Base-by-base conservation (phyloP, 208 protist species). In the Novymonas esmeraldas region DNA sequence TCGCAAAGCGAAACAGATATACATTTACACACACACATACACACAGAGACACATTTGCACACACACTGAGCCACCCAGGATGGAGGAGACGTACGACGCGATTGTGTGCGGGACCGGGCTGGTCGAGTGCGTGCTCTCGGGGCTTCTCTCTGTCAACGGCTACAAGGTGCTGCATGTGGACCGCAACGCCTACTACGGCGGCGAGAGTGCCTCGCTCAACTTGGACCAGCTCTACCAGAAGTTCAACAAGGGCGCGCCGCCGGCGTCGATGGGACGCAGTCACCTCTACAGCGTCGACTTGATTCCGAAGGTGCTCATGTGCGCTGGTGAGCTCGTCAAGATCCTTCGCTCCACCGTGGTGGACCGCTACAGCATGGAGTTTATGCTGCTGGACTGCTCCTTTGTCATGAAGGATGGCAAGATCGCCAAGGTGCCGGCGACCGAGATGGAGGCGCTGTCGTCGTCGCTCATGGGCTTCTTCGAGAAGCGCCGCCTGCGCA, bases 161-260 rank as follows among this genome's bases (percentile, higher is more conserved):
- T 98, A 99, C 75, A 99, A 99, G 78, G 98, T 99, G 9, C 89
- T 99, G 28, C 99, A 99, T 67, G 96, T 99, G 76, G 99, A 99
- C 80, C 92, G 98, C 68, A 99, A 99, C 82, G 73, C 94, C 20
- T 99, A 99, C 89, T 99, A 99, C 80, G 99, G 99, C 70, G 99
- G 98, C 41, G 99, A 99, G 64, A 98, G 84, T 75, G 99, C 99
- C 14, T 99, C 98, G 10, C 82, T 99, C 5, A 99, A 99, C 79
- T 85, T 99, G 31, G 84, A 96, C 36, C 98, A 99, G 83, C 76
- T 99, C 6, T 99, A 95, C 78, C 71, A 98, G 70, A 95, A 98
- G 73, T 99, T 99, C 61, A 81, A 87, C 71, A 97, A 93, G 67
- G 85, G 75, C 31, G 72, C 84, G 7, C 87, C 89, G 22, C 85